Percentiles rank a stretch among this genome's conserved stretches.
These are phyloP conservation scores for Tolypocladium album DNA, from an alignment of 2,329 filamentous ascomycete genomes.

Conservation along the genomic window DNA sequence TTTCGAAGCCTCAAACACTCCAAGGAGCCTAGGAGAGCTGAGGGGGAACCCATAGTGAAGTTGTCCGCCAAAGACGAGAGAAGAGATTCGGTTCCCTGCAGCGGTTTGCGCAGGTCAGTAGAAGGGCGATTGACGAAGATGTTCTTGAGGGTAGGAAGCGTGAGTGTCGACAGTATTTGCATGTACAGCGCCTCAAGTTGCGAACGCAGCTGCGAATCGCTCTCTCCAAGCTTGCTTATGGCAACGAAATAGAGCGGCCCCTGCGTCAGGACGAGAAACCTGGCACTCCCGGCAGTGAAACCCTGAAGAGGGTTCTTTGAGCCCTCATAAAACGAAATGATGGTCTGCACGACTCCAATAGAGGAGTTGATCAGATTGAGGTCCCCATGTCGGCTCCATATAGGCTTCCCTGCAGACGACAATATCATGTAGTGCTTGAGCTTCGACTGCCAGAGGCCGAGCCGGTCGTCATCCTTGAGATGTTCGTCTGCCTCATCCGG, in stretches of 20 bases:
- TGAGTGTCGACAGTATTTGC: constrained; percentile 94
- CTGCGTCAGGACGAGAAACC: constrained; percentile 77
- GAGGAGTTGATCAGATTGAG: constrained; percentile 83
- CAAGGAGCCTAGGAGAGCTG: constrained; percentile 75
- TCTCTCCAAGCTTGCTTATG: constrained; percentile 86
- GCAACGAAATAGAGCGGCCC: constrained; percentile 88
- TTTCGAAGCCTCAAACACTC: constrained; percentile 92
- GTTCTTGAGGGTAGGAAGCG: constrained; percentile 72
- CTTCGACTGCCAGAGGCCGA: constrained; percentile 78
- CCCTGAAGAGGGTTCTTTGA: constrained; percentile 65
- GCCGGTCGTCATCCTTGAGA: constrained; percentile 43
- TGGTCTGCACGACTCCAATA: constrained; percentile 90
- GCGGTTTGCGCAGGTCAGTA: constrained; percentile 80
- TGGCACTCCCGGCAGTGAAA: constrained; percentile 77
- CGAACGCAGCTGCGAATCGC: constrained; percentile 72
- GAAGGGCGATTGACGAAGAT: constrained; percentile 87
- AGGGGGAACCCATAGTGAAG: constrained; percentile 87
- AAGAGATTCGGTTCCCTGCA: constrained; percentile 84
- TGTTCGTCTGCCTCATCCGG: constrained; percentile 38
- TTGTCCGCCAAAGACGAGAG: constrained; percentile 88
- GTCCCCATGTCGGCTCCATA: constrained; percentile 92
- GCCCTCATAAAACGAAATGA: constrained; percentile 91
- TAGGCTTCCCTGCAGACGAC: constrained; percentile 91
- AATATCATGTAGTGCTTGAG: constrained; percentile 95
- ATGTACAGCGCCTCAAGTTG: constrained; percentile 94